phyloP scores from a whole-genome alignment of 441 rosid genomes.

The Arabidopsis hybrid region DNA sequence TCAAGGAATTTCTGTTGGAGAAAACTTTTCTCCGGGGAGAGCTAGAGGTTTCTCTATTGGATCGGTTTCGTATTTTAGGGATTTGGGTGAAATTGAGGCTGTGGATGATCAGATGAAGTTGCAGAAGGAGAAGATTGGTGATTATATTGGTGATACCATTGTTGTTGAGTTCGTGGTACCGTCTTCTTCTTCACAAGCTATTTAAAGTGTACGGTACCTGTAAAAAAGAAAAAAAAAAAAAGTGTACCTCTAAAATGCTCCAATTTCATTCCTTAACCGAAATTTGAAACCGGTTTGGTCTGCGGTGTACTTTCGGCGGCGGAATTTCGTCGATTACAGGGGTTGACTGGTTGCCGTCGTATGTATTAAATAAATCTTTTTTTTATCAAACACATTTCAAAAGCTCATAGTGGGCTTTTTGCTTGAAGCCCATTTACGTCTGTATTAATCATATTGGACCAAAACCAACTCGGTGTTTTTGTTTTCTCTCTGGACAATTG shows the following conservation, averaged over 20 bases:
- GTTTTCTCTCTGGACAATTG: not conserved
- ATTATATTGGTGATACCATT: constrained; percentile 59
- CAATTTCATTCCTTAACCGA: too few relatives aligned
- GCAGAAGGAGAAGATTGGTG: constrained; percentile 58
- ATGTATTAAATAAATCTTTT: not conserved
- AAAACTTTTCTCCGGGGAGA: constrained; percentile 67
- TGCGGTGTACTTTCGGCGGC: too few relatives aligned
- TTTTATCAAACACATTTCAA: not conserved
- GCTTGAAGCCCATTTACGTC: not conserved
- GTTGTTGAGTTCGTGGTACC: constrained; percentile 66
- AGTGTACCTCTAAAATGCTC: not conserved
- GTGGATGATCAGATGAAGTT: constrained; percentile 35
- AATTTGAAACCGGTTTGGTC: too few relatives aligned
- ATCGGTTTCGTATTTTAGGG: constrained; percentile 60
- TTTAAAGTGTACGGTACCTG: too few relatives aligned
- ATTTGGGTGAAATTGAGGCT: constrained; percentile 53
- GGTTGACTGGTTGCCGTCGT: not conserved
- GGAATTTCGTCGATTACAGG: too few relatives aligned
- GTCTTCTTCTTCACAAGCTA: constrained; percentile 5
- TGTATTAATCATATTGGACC: too few relatives aligned
- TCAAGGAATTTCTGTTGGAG: constrained; percentile 58
- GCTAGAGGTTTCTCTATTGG: constrained; percentile 78
- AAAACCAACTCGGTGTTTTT: too few relatives aligned
- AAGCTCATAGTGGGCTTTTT: not conserved
- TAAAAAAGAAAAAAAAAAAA: too few relatives aligned